Base-by-base conservation (phyloP, 2,329 filamentous ascomycete species). In the Thermomyces lanuginosus region DNA sequence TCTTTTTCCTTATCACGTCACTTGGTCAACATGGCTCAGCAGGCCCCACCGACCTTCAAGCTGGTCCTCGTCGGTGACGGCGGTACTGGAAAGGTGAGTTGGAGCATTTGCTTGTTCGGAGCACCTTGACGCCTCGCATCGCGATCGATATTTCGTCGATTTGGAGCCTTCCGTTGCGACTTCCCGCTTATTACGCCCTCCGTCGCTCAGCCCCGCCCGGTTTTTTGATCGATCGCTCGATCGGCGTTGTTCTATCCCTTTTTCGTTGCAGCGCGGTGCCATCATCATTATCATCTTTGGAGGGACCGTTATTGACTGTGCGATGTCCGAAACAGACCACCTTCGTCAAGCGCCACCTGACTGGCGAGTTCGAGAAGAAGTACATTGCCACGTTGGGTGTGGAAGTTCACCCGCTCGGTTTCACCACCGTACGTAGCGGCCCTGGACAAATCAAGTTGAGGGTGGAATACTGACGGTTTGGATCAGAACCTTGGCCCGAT, bases 341-440 rank as follows among this genome's bases (percentile, higher is more conserved):
- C 56, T 98, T 98, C 63, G 89, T 98, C 71, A 98, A 98, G 78
- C 89, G 89, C 56, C 89, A 98, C 66, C 73, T 95, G 74, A 98
- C 89, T 55, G 89, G 89, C 60, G 89, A 98, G 61, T 98, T 98
- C 58, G 89, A 98, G 69, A 98, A 98, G 79, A 98, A 95, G 70
- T 98, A 98, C 68, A 95, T 98, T 61, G 89, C 89, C 50, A 98
- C 89, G 35, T 81, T 98, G 42, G 89, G 89, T 77, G 89, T 98
- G 57, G 89, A 98, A 62, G 89, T 98, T 43, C 89, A 98, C 70
- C 89, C 89, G 58, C 81, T 98, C 42, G 79, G 76, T 51, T 98
- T 98, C 75, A 82, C 76, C 51, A 95, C 86, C 57, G 84, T 95
- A 82, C 66, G 82, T 69, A 47, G 42, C n/a, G n/a, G n/a, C n/a